phyloP scores from a whole-genome alignment of 495 filamentous ascomycete species.

The Schizothecium vesticola region DNA sequence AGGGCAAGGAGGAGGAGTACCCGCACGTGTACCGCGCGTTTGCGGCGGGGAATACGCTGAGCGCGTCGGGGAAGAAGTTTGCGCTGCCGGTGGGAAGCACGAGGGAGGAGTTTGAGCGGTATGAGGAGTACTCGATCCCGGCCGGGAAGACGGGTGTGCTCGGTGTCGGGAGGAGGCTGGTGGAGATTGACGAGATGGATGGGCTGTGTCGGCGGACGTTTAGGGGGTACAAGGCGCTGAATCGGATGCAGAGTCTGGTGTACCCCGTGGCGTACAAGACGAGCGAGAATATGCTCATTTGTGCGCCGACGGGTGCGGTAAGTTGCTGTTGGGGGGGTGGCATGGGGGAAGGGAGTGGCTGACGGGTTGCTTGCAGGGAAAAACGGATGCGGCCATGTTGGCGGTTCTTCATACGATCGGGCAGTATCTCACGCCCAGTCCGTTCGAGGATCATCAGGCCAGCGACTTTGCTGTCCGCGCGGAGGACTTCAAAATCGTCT shows the following conservation, averaged over 20 bases:
- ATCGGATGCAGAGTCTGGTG: constrained; percentile 96
- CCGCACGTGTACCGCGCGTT: constrained; percentile 88
- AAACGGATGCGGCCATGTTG: constrained; percentile 98
- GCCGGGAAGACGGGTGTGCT: constrained; percentile 74
- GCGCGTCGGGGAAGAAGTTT: constrained; percentile 69
- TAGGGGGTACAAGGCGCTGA: constrained; percentile 85
- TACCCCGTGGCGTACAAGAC: constrained; percentile 94
- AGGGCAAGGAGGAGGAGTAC: constrained; percentile 63
- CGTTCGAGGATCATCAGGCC: constrained; percentile 64
- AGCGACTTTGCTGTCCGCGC: constrained; percentile 70
- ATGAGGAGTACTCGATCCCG: constrained; percentile 83
- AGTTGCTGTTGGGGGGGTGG: background rate
- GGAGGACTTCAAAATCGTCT: constrained; percentile 96
- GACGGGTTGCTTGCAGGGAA: constrained; percentile 48
- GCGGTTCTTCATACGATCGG: constrained; percentile 83
- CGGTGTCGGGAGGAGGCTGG: constrained; percentile 61
- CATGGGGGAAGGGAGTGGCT: constrained; percentile 1
- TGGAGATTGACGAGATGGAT: constrained; percentile 78
- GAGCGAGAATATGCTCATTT: constrained; percentile 98
- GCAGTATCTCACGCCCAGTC: constrained; percentile 77
- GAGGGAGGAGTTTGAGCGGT: constrained; percentile 54
- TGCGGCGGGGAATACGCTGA: constrained; percentile 76
- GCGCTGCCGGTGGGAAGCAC: constrained; percentile 62
- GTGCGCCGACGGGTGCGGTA: constrained; percentile 89
- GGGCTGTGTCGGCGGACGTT: constrained; percentile 88